Conservation (phyloP, 106 monocot species). For the Posidonia australis region DNA sequence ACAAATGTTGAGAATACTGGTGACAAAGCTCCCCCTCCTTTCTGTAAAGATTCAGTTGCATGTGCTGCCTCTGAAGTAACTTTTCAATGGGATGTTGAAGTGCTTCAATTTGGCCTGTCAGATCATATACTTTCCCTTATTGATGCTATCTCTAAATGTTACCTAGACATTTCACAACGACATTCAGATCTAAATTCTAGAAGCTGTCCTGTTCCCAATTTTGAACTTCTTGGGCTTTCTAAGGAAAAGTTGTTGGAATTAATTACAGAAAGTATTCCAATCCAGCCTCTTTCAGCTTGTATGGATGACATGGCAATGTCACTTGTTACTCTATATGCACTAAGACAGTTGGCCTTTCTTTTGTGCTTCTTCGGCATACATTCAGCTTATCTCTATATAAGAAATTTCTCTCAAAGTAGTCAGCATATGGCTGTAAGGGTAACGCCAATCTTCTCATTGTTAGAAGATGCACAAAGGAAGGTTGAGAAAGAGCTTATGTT, state of each 20-base stretch:
- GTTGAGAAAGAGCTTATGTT: conserved; percentile 31
- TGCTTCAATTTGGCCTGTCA: conserved; percentile 37
- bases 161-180: conserved; percentile 27
- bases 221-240: conserved; percentile 31
- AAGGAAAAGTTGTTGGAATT: conserved; percentile 44
- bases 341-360: conserved; percentile 1
- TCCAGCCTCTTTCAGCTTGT: conserved; percentile 3
- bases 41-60: conserved; percentile 16
- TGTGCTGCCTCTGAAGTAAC: conserved; percentile 7
- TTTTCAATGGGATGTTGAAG: conserved; percentile 25
- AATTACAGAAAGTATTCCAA: conserved; percentile 21
- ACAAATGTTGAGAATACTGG: conserved; percentile 5
- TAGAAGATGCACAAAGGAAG: conserved; percentile 34
- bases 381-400: conserved; percentile 25
- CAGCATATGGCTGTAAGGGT: conserved; percentile 19
- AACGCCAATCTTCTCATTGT: conserved; percentile 27
- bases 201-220: conserved; percentile 7
- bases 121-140: conserved; percentile 32
- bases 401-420: conserved; percentile 26
- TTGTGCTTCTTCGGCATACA: conserved; percentile 11
- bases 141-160: conserved; percentile 33
- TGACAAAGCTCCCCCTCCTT: conserved; percentile 12
- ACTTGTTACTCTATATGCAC: conserved; percentile 6
- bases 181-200: conserved; percentile 24
- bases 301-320: neutral